phyloP scores from a whole-genome alignment of 768 basidiomycete genomes.

The Leccinum variicolor region DNA sequence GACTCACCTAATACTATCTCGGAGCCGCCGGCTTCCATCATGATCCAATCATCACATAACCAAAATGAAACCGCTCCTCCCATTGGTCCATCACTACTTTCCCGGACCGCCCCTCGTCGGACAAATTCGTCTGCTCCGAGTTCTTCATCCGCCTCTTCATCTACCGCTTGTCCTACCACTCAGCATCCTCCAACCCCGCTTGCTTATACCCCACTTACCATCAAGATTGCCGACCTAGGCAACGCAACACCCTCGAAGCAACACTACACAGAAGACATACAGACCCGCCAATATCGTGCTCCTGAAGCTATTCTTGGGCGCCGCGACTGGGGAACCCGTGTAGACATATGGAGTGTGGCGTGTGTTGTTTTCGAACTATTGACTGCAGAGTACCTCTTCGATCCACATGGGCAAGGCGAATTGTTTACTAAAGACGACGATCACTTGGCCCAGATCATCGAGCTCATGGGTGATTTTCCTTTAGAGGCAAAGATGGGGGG shows the following conservation, averaged over 20 bases:
- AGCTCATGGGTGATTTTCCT: slow-evolving; percentile 79
- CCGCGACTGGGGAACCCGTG: slow-evolving; percentile 80
- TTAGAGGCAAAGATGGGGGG: slow-evolving; percentile 78
- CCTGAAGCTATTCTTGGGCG: slow-evolving; percentile 93
- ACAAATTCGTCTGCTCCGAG: slow-evolving; percentile 19
- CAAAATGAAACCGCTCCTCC: slow-evolving; percentile 21
- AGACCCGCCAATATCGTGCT: slow-evolving; percentile 92
- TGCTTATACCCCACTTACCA: slow-evolving; percentile 50
- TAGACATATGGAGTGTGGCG: slow-evolving; percentile 89
- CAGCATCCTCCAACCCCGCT: slow-evolving; percentile 21
- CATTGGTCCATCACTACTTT: slow-evolving; percentile 52
- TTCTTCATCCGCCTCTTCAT: slow-evolving; percentile 16
- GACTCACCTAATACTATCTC: not conserved
- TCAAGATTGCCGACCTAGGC: slow-evolving; percentile 94
- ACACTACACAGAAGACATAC: slow-evolving; percentile 93
- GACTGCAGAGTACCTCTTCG: slow-evolving; percentile 90
- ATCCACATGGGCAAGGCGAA: slow-evolving; percentile 78
- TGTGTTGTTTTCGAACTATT: slow-evolving; percentile 90
- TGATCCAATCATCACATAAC: slow-evolving; percentile 25
- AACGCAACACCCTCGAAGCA: slow-evolving; percentile 90
- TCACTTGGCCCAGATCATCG: slow-evolving; percentile 93
- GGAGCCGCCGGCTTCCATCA: slow-evolving; percentile 17
- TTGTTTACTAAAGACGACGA: slow-evolving; percentile 92
- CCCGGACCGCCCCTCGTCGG: slow-evolving; percentile 55
- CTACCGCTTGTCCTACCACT: slow-evolving; percentile 20